A percentile compares a stretch with the other conserved stretches of the same genome.
These are phyloP conservation scores for Phaeophleospora eucalypticola DNA, from an alignment of 2,329 filamentous ascomycete genomes.

Conservation along the genomic window DNA sequence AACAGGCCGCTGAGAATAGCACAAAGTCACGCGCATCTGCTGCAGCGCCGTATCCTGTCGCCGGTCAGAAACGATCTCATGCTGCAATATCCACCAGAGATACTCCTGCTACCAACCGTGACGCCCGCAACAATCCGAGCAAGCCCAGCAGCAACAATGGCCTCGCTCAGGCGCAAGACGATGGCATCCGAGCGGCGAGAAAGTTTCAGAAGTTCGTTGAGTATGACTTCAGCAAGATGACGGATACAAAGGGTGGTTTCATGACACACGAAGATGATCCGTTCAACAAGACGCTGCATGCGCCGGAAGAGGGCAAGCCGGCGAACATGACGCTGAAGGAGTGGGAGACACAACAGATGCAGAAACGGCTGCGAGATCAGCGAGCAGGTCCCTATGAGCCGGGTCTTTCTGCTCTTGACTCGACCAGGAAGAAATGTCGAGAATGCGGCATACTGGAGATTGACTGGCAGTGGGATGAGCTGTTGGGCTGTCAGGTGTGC, in stretches of 20 bases:
- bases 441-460: conserved; percentile 85
- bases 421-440: conserved; percentile 64
- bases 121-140: conserved; percentile 49
- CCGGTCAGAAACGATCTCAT: conserved; percentile 69
- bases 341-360: conserved; percentile 80
- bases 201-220: conserved; percentile 95
- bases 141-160: conserved; percentile 35
- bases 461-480: conserved; percentile 90
- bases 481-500: conserved; percentile 73
- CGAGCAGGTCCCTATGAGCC: conserved; percentile 85
- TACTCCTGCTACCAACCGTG: conserved; percentile 60
- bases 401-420: conserved; percentile 69
- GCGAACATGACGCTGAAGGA: conserved; percentile 84
- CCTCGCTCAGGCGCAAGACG: conserved; percentile 38
- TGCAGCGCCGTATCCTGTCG: conserved; percentile 31
- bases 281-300: conserved; percentile 71
- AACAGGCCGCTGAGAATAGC: conserved; percentile 54
- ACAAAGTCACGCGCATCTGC: conserved; percentile 12
- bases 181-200: conserved; percentile 66
- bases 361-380: conserved; percentile 66
- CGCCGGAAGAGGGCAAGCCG: conserved; percentile 61
- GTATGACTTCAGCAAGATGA: conserved; percentile 98
- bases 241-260: conserved; percentile 95
- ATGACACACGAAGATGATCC: conserved; percentile 88
- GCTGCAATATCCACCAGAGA: conserved; percentile 52